These are phyloP conservation scores for Xylaria sp. DNA, from an alignment of 2,329 filamentous ascomycete genomes.

Conservation along the genomic window DNA sequence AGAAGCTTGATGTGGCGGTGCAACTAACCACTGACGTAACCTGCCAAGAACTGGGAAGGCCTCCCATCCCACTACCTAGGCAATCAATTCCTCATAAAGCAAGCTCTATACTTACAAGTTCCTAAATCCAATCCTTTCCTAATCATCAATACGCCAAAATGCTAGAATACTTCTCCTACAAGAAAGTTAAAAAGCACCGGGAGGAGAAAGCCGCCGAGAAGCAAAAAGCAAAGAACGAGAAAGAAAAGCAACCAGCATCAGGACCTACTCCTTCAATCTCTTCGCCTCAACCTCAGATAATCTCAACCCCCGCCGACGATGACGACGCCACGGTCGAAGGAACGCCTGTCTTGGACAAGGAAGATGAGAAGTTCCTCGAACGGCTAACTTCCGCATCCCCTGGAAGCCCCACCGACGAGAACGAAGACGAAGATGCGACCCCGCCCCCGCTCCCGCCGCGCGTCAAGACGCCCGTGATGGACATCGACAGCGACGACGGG, in stretches of 20 bases:
- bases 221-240: slow-evolving; percentile 42
- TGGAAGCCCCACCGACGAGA: slow-evolving; percentile 37
- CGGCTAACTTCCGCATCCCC: slow-evolving; percentile 57
- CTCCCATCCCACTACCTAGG: slow-evolving; percentile 20
- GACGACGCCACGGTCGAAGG: slow-evolving; percentile 39
- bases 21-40: slow-evolving; percentile 35
- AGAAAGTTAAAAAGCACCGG: slow-evolving; percentile 70
- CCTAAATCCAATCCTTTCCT: not conserved
- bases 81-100: not conserved
- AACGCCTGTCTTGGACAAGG: slow-evolving; percentile 62
- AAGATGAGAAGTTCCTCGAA: slow-evolving; percentile 69
- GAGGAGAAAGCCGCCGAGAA: slow-evolving; percentile 57
- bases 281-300: slow-evolving; percentile 42
- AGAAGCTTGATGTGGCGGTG: slow-evolving; percentile 34
- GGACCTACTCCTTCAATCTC: not conserved
- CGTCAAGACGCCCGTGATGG: slow-evolving; percentile 61
- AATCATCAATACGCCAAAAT: slow-evolving; percentile 51
- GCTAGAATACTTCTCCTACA: slow-evolving; percentile 71
- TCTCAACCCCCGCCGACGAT: slow-evolving; percentile 43
- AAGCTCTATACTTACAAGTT: not conserved
- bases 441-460: slow-evolving; percentile 67
- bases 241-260: slow-evolving; percentile 33
- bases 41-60: slow-evolving; percentile 7
- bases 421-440: slow-evolving; percentile 54
- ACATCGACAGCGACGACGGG: slow-evolving; percentile 57